These are phyloP conservation scores for Begonia fuchsioides DNA, from an alignment of 306 rosid genomes.

Conservation along the genomic window DNA sequence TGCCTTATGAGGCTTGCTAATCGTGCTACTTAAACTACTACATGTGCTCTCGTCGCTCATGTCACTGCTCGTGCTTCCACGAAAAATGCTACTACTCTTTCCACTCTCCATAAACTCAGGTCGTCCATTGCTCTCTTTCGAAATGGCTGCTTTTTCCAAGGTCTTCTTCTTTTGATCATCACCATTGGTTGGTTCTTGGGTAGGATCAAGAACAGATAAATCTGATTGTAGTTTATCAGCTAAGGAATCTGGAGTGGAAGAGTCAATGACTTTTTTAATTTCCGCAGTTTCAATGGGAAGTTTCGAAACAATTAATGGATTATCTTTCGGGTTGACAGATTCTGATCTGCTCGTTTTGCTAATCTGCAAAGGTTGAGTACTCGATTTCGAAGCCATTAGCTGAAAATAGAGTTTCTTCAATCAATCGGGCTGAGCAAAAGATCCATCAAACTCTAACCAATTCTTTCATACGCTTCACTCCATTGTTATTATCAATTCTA, in stretches of 20 bases:
- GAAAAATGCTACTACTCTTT: constrained; percentile 38
- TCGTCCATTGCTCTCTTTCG: constrained; percentile 26
- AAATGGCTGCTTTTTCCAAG: constrained; percentile 10
- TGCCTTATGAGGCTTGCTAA: constrained; percentile 44
- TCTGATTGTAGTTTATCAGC: constrained; percentile 15
- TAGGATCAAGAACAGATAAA: constrained; percentile 17
- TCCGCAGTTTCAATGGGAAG: constrained; percentile 4
- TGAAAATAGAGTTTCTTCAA: constrained; percentile 9
- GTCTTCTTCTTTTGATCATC: constrained; percentile 19
- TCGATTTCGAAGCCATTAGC: constrained; percentile 22
- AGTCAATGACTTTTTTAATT: constrained; percentile 8
- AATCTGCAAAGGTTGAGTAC: constrained; percentile 3
- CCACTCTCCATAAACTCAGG: constrained; percentile 36
- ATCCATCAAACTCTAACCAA: constrained; percentile 21
- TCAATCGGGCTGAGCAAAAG: constrained; percentile 7
- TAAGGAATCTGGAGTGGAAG: constrained; percentile 11
- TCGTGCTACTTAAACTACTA: constrained; percentile 36
- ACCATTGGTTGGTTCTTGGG: constrained; percentile 10
- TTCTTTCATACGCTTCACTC: constrained; percentile 18
- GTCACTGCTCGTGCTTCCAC: constrained; percentile 44
- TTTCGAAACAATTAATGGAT: constrained; percentile 15
- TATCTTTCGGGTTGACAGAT: constrained; percentile 19
- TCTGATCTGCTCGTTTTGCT: constrained; percentile 4
- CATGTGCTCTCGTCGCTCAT: constrained; percentile 46
- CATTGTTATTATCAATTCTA: constrained; percentile 8